Base-by-base conservation (phyloP, 148 eudicot genomes). In the Arbutus unedo region DNA sequence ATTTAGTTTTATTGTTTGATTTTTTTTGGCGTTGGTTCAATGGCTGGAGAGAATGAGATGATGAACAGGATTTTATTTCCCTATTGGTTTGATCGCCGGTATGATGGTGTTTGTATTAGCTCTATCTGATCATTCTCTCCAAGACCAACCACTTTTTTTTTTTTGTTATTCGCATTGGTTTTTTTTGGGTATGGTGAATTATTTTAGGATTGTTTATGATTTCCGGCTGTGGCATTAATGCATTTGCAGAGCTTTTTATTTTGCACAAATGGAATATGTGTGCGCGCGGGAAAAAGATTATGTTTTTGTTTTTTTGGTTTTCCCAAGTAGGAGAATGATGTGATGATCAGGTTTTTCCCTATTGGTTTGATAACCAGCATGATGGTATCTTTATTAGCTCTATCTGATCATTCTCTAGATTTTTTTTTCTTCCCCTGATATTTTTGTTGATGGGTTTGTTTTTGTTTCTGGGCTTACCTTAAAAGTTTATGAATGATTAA, bases 71-170 rank as follows among this genome's bases (percentile, higher is more conserved):
- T 66, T 66, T 25, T 66, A 43, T 25, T 66, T 66, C 71, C 71
- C 71, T 66, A 66, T 66, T 66, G 71, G 71, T 66, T 66, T 66
- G 71, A 66, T 66, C 71, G 23, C 71, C 71, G 2, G 71, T 0
- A 66, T 66, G 71, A 66, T 66, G 71, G 71, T 66, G 44, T 66
- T 43, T 11, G 71, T 66, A 66, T 66, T 66, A 66, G 71, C 71
- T 66, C 71, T 66, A 66, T 66, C 71, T 66, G 71, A 66, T 66
- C 71, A 66, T 66, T 66, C 71, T 66, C 71, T 64, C 31, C 44
- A 15, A 25, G 1, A 66, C 43, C 71, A 43, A 66, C 43, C 43
- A 1, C 71, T 25, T 1, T 4, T 31, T 11, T 66, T 7, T 25
- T 11, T 0, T n/a, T n/a, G n/a, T n/a, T 25, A 11, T 6, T 1